Percentiles rank a stretch among this genome's conserved stretches.
phyloP scores from a whole-genome alignment of 2,329 filamentous ascomycete genomes.

The Metarhizium guizhouense region DNA sequence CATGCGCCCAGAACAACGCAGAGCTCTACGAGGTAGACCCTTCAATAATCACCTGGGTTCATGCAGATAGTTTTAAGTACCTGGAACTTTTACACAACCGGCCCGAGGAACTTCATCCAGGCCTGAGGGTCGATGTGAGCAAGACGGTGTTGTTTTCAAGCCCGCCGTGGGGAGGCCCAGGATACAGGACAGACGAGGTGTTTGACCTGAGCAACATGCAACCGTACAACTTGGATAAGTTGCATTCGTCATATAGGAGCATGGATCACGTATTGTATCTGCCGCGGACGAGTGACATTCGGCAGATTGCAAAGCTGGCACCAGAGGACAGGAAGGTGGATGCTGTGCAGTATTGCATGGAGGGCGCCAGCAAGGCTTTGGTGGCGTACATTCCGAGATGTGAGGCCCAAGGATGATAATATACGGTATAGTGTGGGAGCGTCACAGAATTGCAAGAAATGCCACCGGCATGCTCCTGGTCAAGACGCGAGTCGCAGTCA shows the following conservation, averaged over 20 bases:
- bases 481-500: neutral
- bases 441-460: too few species aligned
- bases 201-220: slow-evolving; percentile 84
- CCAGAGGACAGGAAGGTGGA: slow-evolving; percentile 49
- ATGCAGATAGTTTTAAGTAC: slow-evolving; percentile 77
- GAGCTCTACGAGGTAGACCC: slow-evolving; percentile 70
- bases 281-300: slow-evolving; percentile 74
- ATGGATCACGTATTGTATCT: slow-evolving; percentile 68
- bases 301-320: slow-evolving; percentile 59
- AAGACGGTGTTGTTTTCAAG: slow-evolving; percentile 45
- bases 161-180: slow-evolving; percentile 52
- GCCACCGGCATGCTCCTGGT: neutral
- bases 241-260: slow-evolving; percentile 53
- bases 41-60: slow-evolving; percentile 69
- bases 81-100: slow-evolving; percentile 37
- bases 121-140: slow-evolving; percentile 30
- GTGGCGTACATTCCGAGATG: slow-evolving; percentile 49
- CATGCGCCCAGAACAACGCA: slow-evolving; percentile 90
- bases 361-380: slow-evolving; percentile 77
- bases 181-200: slow-evolving; percentile 51
- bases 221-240: slow-evolving; percentile 63
- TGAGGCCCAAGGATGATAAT: neutral
- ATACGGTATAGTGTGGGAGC: too few species aligned
- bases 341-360: slow-evolving; percentile 84
- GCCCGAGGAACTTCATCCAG: slow-evolving; percentile 26